phyloP scores from a whole-genome alignment of 2,329 filamentous ascomycete genomes.

The Verticillium dahliae region DNA sequence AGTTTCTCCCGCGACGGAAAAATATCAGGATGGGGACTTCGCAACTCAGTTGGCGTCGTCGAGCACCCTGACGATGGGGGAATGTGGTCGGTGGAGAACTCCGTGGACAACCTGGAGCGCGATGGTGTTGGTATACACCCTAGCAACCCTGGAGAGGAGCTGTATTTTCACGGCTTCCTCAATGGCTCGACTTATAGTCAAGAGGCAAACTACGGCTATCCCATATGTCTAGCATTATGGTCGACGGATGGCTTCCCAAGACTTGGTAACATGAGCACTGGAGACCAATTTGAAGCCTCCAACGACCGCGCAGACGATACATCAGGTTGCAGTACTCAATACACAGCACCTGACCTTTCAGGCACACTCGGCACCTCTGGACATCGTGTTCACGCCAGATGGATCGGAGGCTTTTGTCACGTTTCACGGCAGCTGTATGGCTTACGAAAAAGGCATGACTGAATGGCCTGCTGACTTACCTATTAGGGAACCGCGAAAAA shows the following conservation, averaged over 20 bases:
- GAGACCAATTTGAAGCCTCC: constrained; percentile 38
- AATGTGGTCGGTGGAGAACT: constrained; percentile 59
- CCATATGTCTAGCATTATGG: constrained; percentile 63
- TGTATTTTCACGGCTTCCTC: constrained; percentile 63
- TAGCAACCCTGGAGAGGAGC: constrained; percentile 64
- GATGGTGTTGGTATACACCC: constrained; percentile 51
- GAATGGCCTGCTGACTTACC: neutral
- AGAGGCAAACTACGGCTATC: constrained; percentile 62
- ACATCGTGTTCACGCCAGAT: constrained; percentile 52
- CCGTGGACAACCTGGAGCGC: constrained; percentile 52
- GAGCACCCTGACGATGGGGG: constrained; percentile 45
- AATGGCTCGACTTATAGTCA: constrained; percentile 18
- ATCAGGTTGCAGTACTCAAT: neutral
- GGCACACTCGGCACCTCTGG: constrained; percentile 59
- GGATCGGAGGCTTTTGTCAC: constrained; percentile 52
- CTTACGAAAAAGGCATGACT: neutral
- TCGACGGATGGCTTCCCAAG: constrained; percentile 33
- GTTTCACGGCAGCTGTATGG: constrained; percentile 58
- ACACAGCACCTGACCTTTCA: constrained; percentile 43
- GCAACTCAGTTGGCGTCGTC: constrained; percentile 62
- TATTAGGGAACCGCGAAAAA: constrained; percentile 30
- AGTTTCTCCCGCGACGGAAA: constrained; percentile 39
- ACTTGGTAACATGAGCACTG: constrained; percentile 30
- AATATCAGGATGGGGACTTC: constrained; percentile 56
- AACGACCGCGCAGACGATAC: neutral